A percentile compares a stretch with the other conserved stretches of the same genome.
Evolutionary conservation across 2,329 filamentous ascomycete species (phyloP).

Genomic region (Beauveria rudraprayagi): DNA sequence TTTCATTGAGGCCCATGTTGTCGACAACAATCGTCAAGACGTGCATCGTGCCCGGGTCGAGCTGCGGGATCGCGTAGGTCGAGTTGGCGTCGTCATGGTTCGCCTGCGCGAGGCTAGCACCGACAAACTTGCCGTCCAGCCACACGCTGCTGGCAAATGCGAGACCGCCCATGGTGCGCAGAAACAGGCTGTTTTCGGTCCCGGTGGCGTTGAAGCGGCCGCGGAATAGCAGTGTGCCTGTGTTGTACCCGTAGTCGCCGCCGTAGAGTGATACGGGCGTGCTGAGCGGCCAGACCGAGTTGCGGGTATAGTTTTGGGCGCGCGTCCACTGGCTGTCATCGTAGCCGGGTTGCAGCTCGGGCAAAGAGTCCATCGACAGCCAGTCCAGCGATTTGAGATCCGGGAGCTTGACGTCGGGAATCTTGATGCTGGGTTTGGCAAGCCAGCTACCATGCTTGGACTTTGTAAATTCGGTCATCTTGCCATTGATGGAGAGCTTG

Average conservation of each 20-base stretch:
- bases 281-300: conserved; percentile 26
- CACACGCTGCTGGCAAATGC: conserved; percentile 58
- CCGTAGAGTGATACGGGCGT: conserved; percentile 58
- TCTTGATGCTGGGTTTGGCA: not conserved
- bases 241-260: conserved; percentile 63
- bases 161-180: conserved; percentile 54
- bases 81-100: conserved; percentile 38
- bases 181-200: conserved; percentile 43
- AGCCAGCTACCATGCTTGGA: conserved; percentile 35
- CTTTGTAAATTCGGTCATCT: conserved; percentile 24
- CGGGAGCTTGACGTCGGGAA: conserved; percentile 1
- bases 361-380: conserved; percentile 16
- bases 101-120: conserved; percentile 50
- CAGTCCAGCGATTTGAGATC: conserved; percentile 3
- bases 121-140: conserved; percentile 52
- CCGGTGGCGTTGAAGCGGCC: conserved; percentile 56
- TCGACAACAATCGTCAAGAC: conserved; percentile 60
- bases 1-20: conserved; percentile 60
- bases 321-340: conserved; percentile 36
- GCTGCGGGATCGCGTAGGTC: conserved; percentile 45
- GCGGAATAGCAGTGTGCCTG: conserved; percentile 56
- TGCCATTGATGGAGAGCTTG: conserved; percentile 30
- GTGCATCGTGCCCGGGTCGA: conserved; percentile 43
- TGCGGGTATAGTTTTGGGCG: conserved; percentile 24
- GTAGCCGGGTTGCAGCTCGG: conserved; percentile 14